Evolutionary conservation across 345 rosid species (phyloP).

Genomic region (Corchorus olitorius): DNA sequence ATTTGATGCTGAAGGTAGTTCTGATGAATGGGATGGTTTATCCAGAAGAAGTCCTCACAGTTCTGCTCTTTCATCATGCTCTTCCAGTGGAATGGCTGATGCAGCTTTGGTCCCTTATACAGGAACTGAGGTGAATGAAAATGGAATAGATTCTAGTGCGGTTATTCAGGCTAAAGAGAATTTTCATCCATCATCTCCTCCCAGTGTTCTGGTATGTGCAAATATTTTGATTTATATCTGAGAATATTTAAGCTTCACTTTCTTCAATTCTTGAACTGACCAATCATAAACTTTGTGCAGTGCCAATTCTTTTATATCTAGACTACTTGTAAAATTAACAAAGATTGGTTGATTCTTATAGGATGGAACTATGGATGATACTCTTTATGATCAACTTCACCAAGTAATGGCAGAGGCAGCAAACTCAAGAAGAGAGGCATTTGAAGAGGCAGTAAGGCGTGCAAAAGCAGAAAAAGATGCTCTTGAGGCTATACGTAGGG

Average conservation of each 20-base stretch:
- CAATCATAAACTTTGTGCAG: background rate
- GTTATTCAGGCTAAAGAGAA: constrained; percentile 28
- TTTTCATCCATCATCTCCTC: constrained; percentile 45
- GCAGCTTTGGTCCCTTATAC: constrained; percentile 15
- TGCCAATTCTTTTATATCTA: constrained; percentile 20
- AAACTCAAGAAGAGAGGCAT: constrained; percentile 60
- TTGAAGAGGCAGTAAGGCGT: constrained; percentile 60
- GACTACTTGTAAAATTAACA: constrained; percentile 8
- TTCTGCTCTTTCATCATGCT: constrained; percentile 37
- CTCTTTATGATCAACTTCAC: constrained; percentile 50
- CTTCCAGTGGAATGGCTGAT: constrained; percentile 36
- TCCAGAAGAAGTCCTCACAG: constrained; percentile 39
- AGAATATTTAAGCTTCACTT: background rate
- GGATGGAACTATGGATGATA: constrained; percentile 59
- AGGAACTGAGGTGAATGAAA: constrained; percentile 34
- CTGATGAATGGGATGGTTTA: constrained; percentile 43
- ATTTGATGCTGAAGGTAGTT: constrained; percentile 36
- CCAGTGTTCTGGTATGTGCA: constrained; percentile 58
- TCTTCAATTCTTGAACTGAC: background rate
- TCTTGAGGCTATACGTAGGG: constrained; percentile 71
- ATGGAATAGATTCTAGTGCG: constrained; percentile 27
- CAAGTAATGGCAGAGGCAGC: constrained; percentile 60
- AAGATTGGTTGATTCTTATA: constrained; percentile 41
- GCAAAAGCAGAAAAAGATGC: constrained; percentile 71
- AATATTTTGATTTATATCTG: constrained; percentile 14